Evolutionary conservation across 805 yeast species (phyloP).

Genomic region (Metschnikowia henanensis): DNA sequence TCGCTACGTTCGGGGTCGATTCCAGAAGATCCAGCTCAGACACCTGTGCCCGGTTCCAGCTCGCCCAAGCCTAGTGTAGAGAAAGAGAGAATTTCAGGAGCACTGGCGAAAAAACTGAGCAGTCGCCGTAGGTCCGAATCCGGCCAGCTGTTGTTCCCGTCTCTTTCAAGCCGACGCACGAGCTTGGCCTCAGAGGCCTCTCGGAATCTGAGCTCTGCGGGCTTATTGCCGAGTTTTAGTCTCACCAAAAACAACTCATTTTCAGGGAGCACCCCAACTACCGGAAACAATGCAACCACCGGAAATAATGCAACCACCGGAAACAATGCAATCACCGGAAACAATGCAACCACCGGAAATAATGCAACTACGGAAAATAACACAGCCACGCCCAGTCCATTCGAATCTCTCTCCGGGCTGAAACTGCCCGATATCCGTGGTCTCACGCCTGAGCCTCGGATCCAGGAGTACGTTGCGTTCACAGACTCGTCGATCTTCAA

Average conservation of each 20-base stretch:
- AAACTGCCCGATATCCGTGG: not conserved
- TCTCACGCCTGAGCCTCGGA: not conserved
- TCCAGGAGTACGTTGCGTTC: constrained; percentile 11
- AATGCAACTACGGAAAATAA: no score
- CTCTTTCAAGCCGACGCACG: constrained; percentile 3
- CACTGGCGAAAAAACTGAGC: no score
- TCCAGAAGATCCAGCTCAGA: not conserved
- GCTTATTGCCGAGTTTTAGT: constrained; percentile 14
- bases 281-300: no score
- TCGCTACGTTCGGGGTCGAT: not conserved
- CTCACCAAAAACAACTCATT: no score
- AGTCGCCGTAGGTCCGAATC: not conserved
- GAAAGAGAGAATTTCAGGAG: not conserved
- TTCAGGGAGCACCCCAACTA: no score
- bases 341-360: no score
- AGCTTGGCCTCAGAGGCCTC: constrained; percentile 7
- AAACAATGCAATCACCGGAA: no score
- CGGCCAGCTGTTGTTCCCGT: constrained; percentile 1
- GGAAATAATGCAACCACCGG: no score
- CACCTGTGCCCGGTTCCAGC: not conserved
- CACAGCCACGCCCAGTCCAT: no score
- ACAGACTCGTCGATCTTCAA: constrained; percentile 23
- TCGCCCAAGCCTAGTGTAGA: not conserved
- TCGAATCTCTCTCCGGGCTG: no score
- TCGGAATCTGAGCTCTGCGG: not conserved